phyloP scores from a whole-genome alignment of 192 early-diverging fungal genomes.

The Coemansia sp. region DNA sequence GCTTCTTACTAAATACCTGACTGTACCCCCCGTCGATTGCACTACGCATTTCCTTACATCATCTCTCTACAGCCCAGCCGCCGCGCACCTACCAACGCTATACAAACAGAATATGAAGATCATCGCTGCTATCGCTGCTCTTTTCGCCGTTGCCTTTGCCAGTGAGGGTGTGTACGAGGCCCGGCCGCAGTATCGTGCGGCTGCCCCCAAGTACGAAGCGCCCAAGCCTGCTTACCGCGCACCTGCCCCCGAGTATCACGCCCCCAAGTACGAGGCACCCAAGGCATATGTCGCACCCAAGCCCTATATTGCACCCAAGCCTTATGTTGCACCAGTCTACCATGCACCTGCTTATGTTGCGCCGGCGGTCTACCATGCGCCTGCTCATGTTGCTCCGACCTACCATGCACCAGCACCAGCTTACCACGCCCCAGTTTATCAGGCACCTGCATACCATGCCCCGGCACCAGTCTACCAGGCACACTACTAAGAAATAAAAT shows the following conservation, averaged over 20 bases:
- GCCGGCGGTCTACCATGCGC: conserved; percentile 6
- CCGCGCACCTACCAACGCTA: neutral
- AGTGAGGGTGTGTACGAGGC: conserved; percentile 36
- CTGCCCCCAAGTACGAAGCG: conserved; percentile 15
- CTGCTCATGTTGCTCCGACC: conserved; percentile 1
- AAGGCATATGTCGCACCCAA: conserved; percentile 13
- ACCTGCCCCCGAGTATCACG: conserved; percentile 10
- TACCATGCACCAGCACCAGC: conserved; percentile 9
- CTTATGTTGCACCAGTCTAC: conserved; percentile 9
- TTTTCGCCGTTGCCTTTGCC: conserved; percentile 31
- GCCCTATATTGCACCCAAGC: conserved; percentile 20
- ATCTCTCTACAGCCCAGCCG: neutral
- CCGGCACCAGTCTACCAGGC: conserved; percentile 13
- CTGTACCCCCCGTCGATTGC: neutral
- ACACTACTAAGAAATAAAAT: conserved; percentile 8
- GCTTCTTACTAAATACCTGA: too few species aligned
- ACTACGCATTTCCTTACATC: neutral
- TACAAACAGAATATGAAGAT: conserved; percentile 32
- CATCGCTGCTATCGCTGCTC: conserved; percentile 32
- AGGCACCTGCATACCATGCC: conserved; percentile 10
- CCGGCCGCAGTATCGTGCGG: conserved; percentile 16
- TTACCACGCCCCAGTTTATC: conserved; percentile 15
- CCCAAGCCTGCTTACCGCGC: conserved; percentile 18
- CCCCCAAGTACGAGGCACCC: conserved; percentile 13
- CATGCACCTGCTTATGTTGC: conserved; percentile 7